phyloP scores from a whole-genome alignment of 2,329 filamentous ascomycete genomes.

The Pleoardoris graminearum region DNA sequence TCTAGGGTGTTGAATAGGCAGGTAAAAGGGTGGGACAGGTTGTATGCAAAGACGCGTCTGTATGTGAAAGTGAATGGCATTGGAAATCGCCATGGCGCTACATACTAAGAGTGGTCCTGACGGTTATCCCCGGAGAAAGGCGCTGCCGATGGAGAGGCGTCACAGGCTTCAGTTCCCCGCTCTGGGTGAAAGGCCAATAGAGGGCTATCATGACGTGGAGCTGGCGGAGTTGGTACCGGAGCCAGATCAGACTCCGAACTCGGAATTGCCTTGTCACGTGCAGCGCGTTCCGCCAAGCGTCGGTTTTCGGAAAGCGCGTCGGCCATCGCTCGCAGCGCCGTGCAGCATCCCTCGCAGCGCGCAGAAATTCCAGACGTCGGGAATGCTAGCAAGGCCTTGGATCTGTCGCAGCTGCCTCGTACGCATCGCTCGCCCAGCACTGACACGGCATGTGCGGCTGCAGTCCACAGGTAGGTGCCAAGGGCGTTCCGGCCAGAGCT shows the following conservation, averaged over 20 bases:
- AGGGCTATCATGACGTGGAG: constrained; percentile 8
- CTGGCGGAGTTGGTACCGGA: background rate
- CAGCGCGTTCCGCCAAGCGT: constrained; percentile 20
- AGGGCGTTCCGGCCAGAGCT: background rate
- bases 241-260: background rate
- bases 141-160: constrained; percentile 27
- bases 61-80: background rate
- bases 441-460: constrained; percentile 22
- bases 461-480: constrained; percentile 4
- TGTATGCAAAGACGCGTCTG: background rate
- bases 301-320: constrained; percentile 29
- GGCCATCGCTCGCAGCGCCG: constrained; percentile 1
- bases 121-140: constrained; percentile 37
- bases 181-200: constrained; percentile 1
- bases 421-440: constrained; percentile 41
- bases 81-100: background rate
- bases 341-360: background rate
- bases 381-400: constrained; percentile 49
- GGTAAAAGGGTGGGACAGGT: background rate
- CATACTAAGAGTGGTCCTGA: no score
- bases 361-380: constrained; percentile 13
- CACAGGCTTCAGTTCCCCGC: background rate
- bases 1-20: constrained; percentile 14
- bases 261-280: constrained; percentile 30
- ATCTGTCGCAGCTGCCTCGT: constrained; percentile 54